These are phyloP conservation scores for Laetiporus sulphureus DNA, from an alignment of 1,284 basidiomycete species.

Conservation along the genomic window DNA sequence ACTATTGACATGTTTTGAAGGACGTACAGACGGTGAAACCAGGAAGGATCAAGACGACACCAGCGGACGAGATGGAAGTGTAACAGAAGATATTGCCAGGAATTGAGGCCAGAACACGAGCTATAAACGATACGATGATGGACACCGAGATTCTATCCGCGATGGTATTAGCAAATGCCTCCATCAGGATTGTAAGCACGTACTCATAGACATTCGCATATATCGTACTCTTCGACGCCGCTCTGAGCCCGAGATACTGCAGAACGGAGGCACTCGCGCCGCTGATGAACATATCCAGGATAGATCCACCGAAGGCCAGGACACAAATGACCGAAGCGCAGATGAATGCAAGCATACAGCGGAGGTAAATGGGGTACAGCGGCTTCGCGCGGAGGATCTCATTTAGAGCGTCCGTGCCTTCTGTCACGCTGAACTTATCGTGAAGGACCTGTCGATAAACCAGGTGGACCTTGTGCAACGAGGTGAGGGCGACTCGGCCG, in stretches of 20 bases:
- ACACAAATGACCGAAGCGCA: conserved; percentile 75
- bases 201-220: conserved; percentile 90
- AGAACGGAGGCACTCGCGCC: conserved; percentile 65
- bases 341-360: conserved; percentile 68
- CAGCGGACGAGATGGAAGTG: conserved; percentile 76
- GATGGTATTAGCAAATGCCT: neutral
- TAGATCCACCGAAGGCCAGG: conserved; percentile 76
- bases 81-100: conserved; percentile 72
- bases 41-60: conserved; percentile 73
- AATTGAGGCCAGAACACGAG: conserved; percentile 67
- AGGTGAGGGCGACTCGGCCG: conserved; percentile 67
- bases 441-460: conserved; percentile 77
- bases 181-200: conserved; percentile 25
- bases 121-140: conserved; percentile 77
- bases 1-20: neutral
- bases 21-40: conserved; percentile 69
- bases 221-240: conserved; percentile 73
- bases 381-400: conserved; percentile 54
- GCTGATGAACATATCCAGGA: conserved; percentile 77
- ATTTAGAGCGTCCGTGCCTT: conserved; percentile 56
- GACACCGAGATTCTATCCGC: conserved; percentile 67
- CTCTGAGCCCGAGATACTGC: conserved; percentile 71
- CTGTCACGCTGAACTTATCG: conserved; percentile 61
- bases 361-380: conserved; percentile 52
- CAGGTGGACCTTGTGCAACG: conserved; percentile 65